A percentile compares a stretch with the other conserved stretches of the same genome.
Evolutionary conservation across 805 yeast genomes (phyloP).

Genomic region (Yarrowia keelungensis): DNA sequence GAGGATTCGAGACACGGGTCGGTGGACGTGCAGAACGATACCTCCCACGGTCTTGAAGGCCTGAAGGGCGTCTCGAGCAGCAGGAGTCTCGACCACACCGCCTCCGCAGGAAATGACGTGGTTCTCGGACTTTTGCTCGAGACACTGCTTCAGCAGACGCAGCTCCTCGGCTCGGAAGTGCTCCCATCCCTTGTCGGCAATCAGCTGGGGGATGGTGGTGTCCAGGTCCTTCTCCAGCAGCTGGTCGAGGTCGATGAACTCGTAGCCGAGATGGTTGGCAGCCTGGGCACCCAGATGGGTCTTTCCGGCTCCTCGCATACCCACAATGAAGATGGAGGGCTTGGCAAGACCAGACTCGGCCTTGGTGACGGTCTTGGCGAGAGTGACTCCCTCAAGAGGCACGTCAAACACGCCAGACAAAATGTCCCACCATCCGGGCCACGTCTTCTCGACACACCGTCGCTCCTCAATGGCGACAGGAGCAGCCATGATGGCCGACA

Average conservation of each 20-base stretch:
- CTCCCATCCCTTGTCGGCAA: slow-evolving; percentile 86
- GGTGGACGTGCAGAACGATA: slow-evolving; percentile 86
- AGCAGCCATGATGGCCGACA: slow-evolving; percentile 72
- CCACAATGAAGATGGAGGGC: slow-evolving; percentile 78
- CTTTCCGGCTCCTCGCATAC: slow-evolving; percentile 99
- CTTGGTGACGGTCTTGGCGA: slow-evolving; percentile 46
- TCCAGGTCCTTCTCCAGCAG: slow-evolving; percentile 64
- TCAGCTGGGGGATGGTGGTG: slow-evolving; percentile 52
- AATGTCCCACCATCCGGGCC: slow-evolving; percentile 99
- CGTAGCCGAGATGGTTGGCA: slow-evolving; percentile 65
- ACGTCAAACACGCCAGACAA: slow-evolving; percentile 73
- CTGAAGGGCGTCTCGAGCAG: slow-evolving; percentile 69
- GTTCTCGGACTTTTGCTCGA: slow-evolving; percentile 56
- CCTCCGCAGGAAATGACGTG: slow-evolving; percentile 94
- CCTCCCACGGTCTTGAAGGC: slow-evolving; percentile 66
- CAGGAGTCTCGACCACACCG: slow-evolving; percentile 82
- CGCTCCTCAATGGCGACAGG: slow-evolving; percentile 83
- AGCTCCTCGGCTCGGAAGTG: slow-evolving; percentile 75
- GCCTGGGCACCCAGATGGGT: slow-evolving; percentile 84
- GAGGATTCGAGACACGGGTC: slow-evolving; percentile 82
- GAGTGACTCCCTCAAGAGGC: slow-evolving; percentile 63
- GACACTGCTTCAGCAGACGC: slow-evolving; percentile 59
- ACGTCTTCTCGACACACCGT: slow-evolving; percentile 93
- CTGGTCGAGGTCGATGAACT: slow-evolving; percentile 76
- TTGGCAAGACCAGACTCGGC: slow-evolving; percentile 42